Percentiles rank a stretch among this genome's conserved stretches.
These are phyloP conservation scores for Emmonsiellopsis sp. DNA, from an alignment of 2,329 filamentous ascomycete species.

Conservation along the genomic window DNA sequence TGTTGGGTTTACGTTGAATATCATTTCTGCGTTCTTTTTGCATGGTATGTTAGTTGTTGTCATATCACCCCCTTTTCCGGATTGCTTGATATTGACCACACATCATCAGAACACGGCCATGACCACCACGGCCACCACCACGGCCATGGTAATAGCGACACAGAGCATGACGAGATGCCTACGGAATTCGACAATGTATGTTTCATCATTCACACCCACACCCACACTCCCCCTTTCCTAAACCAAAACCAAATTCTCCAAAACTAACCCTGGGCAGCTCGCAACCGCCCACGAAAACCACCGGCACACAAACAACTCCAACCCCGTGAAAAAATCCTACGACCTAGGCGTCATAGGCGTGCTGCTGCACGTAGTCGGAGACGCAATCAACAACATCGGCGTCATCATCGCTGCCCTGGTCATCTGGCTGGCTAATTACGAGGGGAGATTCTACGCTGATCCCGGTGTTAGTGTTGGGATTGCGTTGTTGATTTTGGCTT, in stretches of 20 bases:
- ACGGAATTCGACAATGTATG: not conserved
- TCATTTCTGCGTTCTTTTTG: conserved; percentile 56
- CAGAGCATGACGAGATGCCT: not conserved
- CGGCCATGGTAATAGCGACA: conserved; percentile 6
- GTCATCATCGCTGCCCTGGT: conserved; percentile 61
- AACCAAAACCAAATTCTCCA: not conserved
- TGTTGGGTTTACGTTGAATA: conserved; percentile 56
- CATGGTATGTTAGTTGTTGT: conserved; percentile 41
- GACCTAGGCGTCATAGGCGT: conserved; percentile 61
- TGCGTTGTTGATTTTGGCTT: conserved; percentile 60
- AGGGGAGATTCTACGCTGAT: conserved; percentile 59
- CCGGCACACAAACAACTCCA: conserved; percentile 25
- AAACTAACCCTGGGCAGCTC: not conserved
- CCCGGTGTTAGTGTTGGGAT: conserved; percentile 61
- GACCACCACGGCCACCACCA: conserved; percentile 19
- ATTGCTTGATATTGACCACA: not conserved
- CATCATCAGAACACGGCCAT: conserved; percentile 12
- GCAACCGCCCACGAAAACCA: conserved; percentile 2
- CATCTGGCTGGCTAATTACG: conserved; percentile 48
- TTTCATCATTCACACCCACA: not conserved
- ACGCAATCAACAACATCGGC: conserved; percentile 65
- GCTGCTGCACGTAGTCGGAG: conserved; percentile 59
- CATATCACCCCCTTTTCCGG: not conserved
- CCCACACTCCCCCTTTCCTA: not conserved
- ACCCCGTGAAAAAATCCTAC: conserved; percentile 21